Evolutionary conservation across 805 yeast species (phyloP), one percentile per base, ranked within the genome.

Genomic region (Nakazawaea siamensis): DNA sequence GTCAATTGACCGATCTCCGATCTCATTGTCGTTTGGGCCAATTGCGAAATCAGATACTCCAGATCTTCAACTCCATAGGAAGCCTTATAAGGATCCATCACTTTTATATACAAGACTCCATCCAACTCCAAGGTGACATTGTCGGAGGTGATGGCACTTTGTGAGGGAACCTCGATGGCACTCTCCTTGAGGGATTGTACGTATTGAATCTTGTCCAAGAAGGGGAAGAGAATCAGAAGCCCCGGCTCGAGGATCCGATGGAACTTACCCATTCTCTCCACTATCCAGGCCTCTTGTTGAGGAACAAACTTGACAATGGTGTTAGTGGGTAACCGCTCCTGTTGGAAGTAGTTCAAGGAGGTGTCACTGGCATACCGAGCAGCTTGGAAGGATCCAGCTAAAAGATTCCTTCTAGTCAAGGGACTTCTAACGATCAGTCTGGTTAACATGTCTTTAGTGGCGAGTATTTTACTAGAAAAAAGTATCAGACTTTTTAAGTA

Each of bases 21-120:
- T 49, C 95, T 67, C 95, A 84, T 84, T 11, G 94, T 82, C 9
- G 95, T 85, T 55, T 84, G 94, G 0, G 94, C 94, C 44, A 85
- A 68, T 57, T 85, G 94, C 27, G 81, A 66, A 36, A 85, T 76
- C 25, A 94, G 94, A 53, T 80, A 85, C 50, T 79, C 84, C 32
- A 87, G 85, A 49, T 84, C 88, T 51, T 85, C 94, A 14, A 84
- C 94, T 11, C 94, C 94, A 48, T 84, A 84, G 29, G 84, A 73
- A 3, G 94, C 94, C 60, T 80, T 82, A 54, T 79, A 84, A 4
- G 94, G 83, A 50, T 85, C 94, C 30, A 70, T 67, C 4, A 84
- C 88, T 45, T 75, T 75, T 47, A 83, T 73, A 49, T 82, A 85
- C 40, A 85, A 65, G 12, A 84, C 81, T 41, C 95, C 94, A 48